Conservation (phyloP, 2,329 filamentous ascomycete species). For the Paracoccidioides brasiliensis region DNA sequence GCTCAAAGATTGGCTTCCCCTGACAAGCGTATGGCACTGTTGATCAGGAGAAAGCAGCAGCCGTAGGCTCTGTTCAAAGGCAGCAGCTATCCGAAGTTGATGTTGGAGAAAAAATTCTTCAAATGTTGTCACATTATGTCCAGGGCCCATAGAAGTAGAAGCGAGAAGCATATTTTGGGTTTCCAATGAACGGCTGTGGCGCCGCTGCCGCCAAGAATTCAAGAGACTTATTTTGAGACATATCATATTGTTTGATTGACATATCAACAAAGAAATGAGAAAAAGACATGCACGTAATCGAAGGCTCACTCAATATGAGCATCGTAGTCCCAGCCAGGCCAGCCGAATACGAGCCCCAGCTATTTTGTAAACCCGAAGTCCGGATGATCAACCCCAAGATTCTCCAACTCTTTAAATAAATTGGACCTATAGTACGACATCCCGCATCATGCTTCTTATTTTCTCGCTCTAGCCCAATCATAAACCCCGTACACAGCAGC, state of each 20-base stretch:
- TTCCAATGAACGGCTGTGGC: too few species aligned
- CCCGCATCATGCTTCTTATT: constrained; percentile 25
- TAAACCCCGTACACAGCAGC: constrained; percentile 17
- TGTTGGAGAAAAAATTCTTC: too few species aligned
- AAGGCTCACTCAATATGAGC: neutral
- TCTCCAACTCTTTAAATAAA: constrained; percentile 22
- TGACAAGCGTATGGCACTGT: neutral
- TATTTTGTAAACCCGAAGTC: constrained; percentile 26
- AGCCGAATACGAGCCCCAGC: neutral
- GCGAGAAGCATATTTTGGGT: too few species aligned
- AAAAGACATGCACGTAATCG: neutral
- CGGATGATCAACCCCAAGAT: constrained; percentile 29
- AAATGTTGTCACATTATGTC: too few species aligned
- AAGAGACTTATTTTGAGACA: neutral
- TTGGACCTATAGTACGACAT: constrained; percentile 23
- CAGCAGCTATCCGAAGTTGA: too few species aligned
- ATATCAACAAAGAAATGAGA: neutral
- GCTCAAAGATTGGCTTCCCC: neutral
- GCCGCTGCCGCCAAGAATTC: too few species aligned
- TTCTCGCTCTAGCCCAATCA: constrained; percentile 23
- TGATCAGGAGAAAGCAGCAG: neutral
- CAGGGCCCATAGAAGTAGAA: too few species aligned
- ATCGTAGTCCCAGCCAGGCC: neutral
- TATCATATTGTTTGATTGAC: neutral
- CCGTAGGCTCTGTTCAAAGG: neutral